phyloP scores from a whole-genome alignment of 371 early-diverging fungal species.

The Smittium mucronatum region DNA sequence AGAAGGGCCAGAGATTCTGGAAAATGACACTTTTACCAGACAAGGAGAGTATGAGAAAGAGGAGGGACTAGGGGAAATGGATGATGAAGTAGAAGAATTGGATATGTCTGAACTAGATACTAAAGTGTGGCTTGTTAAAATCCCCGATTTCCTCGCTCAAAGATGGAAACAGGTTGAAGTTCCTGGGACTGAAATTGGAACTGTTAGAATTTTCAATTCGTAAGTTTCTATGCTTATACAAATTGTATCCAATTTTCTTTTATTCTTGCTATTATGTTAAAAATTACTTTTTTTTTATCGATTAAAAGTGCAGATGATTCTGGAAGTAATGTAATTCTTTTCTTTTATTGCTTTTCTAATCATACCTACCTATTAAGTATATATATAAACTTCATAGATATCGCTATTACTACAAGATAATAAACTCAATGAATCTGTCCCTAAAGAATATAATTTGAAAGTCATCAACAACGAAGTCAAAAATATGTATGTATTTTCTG shows the following conservation, averaged over 20 bases:
- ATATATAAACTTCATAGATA: conserved; percentile 16
- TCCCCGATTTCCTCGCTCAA: conserved; percentile 74
- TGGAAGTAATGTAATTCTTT: conserved; percentile 23
- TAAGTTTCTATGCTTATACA: neutral
- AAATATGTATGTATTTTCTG: conserved; percentile 66
- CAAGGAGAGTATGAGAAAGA: neutral
- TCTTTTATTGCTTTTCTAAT: too few species aligned
- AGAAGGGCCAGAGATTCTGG: conserved; percentile 3
- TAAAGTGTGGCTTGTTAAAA: conserved; percentile 84
- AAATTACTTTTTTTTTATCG: too few species aligned
- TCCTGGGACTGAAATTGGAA: conserved; percentile 52
- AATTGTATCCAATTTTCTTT: too few species aligned
- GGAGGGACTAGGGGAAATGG: conserved; percentile 13
- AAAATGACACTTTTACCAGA: neutral
- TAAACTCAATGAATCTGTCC: conserved; percentile 39
- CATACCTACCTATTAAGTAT: too few species aligned
- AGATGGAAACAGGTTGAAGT: conserved; percentile 62
- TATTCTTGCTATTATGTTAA: too few species aligned
- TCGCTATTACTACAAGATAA: conserved; percentile 49
- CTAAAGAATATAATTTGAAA: conserved; percentile 61
- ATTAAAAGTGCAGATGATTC: conserved; percentile 29
- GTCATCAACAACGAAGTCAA: conserved; percentile 49
- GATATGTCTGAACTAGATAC: conserved; percentile 47
- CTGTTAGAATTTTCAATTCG: conserved; percentile 58
- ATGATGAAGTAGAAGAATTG: conserved; percentile 58